A percentile compares a stretch with the other conserved stretches of the same genome.
Conservation (phyloP, 495 filamentous ascomycete genomes). For the Physcia stellaris region DNA sequence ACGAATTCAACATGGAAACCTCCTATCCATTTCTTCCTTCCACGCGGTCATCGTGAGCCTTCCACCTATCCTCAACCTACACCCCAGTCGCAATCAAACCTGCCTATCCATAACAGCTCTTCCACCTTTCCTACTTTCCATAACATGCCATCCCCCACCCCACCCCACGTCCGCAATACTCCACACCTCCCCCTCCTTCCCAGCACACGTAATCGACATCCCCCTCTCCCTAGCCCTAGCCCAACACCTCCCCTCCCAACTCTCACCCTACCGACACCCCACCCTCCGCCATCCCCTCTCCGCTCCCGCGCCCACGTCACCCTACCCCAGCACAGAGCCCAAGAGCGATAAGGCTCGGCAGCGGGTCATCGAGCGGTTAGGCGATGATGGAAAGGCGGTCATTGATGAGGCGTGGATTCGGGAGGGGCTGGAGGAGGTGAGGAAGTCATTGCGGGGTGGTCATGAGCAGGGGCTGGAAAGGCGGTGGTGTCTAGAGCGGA, state of each 20-base stretch:
- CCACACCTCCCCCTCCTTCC: slow-evolving; percentile 31
- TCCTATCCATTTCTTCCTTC: no score
- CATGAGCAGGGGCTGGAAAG: no score
- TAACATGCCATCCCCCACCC: background rate
- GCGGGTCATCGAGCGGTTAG: slow-evolving; percentile 12
- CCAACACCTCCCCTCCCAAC: slow-evolving; percentile 6
- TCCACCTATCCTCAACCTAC: no score
- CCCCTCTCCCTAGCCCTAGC: slow-evolving; percentile 40
- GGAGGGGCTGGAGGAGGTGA: slow-evolving; percentile 20
- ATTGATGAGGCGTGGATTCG: slow-evolving; percentile 11
- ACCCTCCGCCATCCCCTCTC: slow-evolving; percentile 20
- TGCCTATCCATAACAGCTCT: background rate
- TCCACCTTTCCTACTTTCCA: background rate
- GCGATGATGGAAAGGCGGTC: background rate
- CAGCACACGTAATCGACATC: slow-evolving; percentile 46
- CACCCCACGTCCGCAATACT: slow-evolving; percentile 26
- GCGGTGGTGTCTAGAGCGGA: slow-evolving; percentile 5
- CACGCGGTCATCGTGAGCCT: no score
- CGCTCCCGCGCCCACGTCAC: slow-evolving; percentile 17
- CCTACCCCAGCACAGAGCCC: slow-evolving; percentile 28
- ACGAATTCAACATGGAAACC: no score
- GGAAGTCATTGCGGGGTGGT: no score
- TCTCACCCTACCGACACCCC: slow-evolving; percentile 2
- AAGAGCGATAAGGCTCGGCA: slow-evolving; percentile 26
- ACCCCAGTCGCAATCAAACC: no score